Conservation (phyloP, 805 yeast species). For the Yarrowia deformans region DNA sequence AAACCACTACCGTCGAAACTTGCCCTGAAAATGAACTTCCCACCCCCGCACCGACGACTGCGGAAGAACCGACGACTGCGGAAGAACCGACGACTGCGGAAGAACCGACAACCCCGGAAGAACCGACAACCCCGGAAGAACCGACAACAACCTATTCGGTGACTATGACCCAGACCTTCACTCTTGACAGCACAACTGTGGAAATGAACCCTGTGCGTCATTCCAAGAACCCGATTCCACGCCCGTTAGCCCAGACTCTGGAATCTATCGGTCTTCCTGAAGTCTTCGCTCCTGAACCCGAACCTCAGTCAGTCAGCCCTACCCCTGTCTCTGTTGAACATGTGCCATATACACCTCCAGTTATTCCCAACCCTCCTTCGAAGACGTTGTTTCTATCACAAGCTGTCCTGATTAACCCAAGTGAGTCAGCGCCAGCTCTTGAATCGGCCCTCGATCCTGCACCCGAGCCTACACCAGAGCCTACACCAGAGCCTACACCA, state of each 20-base stretch:
- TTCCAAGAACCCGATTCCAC: neutral
- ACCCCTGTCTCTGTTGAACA: neutral
- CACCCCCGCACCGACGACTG: neutral
- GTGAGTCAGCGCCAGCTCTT: neutral
- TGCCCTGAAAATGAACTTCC: conserved; percentile 11
- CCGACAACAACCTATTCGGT: conserved; percentile 3
- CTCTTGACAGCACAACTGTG: neutral
- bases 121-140: no score
- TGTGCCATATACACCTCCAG: neutral
- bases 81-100: no score
- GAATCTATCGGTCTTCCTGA: neutral
- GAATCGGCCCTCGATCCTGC: no score
- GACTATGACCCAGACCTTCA: conserved; percentile 3
- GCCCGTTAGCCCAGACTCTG: neutral
- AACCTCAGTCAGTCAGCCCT: neutral
- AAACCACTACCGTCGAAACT: conserved; percentile 15
- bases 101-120: no score
- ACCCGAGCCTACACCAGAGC: neutral
- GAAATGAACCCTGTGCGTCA: neutral
- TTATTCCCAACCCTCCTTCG: neutral
- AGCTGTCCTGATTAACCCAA: neutral
- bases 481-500: neutral
- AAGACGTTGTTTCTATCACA: neutral
- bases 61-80: no score
- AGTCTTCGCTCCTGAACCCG: neutral